Conservation (phyloP, 1,284 basidiomycete species). For the Nidula niveotomentosa region DNA sequence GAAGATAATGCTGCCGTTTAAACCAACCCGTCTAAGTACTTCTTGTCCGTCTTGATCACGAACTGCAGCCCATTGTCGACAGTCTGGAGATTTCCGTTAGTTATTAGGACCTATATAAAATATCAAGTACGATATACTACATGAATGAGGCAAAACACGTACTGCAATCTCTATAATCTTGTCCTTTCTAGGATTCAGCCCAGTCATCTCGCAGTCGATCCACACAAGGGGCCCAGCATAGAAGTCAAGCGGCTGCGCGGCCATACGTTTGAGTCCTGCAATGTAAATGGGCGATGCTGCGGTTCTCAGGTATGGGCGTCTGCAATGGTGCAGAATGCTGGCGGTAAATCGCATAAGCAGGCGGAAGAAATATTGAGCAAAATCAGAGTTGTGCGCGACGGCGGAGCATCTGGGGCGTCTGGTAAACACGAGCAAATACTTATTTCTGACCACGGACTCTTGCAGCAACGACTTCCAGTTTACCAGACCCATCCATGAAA, state of each 20-base stretch:
- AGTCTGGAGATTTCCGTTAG: conserved; percentile 72
- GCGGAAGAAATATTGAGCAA: no score
- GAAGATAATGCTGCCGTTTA: background rate
- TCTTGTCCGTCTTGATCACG: conserved; percentile 67
- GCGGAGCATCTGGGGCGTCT: no score
- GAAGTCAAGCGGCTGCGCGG: conserved; percentile 31
- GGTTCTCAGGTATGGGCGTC: no score
- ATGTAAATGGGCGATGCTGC: no score
- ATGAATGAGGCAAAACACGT: conserved; percentile 6
- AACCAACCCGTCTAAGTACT: conserved; percentile 59
- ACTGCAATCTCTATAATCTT: conserved; percentile 79
- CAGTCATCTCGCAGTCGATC: conserved; percentile 91
- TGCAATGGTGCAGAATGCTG: no score
- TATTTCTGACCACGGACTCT: no score
- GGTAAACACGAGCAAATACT: no score
- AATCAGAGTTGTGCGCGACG: no score
- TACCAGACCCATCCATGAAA: no score
- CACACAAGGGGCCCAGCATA: conserved; percentile 76
- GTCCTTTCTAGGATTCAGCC: conserved; percentile 58
- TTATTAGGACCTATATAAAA: conserved; percentile 69
- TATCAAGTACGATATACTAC: background rate
- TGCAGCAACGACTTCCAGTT: no score
- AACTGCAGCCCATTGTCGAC: conserved; percentile 78
- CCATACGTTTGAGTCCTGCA: no score
- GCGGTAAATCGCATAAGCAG: no score